These are phyloP conservation scores for Ilex aquifolium DNA, from an alignment of 257 asterid species.

Conservation along the genomic window DNA sequence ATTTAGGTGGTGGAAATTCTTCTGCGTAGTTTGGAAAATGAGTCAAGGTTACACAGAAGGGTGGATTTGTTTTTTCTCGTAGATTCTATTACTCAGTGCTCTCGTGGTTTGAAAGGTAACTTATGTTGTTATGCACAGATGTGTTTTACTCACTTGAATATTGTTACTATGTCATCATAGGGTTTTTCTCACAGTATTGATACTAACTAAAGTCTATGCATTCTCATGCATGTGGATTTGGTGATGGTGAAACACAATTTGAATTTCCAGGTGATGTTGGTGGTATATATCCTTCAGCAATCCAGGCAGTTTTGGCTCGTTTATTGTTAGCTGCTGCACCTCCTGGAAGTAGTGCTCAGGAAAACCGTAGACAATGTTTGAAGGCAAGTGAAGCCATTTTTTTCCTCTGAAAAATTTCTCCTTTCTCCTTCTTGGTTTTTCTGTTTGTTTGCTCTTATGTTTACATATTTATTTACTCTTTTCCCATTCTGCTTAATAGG, in stretches of 20 bases:
- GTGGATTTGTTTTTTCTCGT: conserved; percentile 87
- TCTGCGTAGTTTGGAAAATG: conserved; percentile 48
- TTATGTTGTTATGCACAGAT: too few relatives aligned
- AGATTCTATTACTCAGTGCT: conserved; percentile 76
- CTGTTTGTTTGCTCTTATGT: not conserved
- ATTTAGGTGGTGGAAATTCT: conserved; percentile 75
- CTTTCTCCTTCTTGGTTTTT: conserved; percentile 6
- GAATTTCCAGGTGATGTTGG: conserved; percentile 61
- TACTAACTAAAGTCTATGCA: not conserved
- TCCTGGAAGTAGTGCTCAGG: conserved; percentile 67
- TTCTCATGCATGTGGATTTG: not conserved
- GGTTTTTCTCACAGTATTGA: too few relatives aligned
- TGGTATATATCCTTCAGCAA: conserved; percentile 71
- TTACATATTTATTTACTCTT: not conserved
- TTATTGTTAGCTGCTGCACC: conserved; percentile 86
- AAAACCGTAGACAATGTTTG: conserved; percentile 85
- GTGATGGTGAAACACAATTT: not conserved
- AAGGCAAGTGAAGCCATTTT: conserved; percentile 44
- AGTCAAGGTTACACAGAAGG: conserved; percentile 57
- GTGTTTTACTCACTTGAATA: too few relatives aligned
- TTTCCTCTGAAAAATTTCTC: conserved; percentile 4
- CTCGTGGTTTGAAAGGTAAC: conserved; percentile 75
- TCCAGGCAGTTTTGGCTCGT: conserved; percentile 70
- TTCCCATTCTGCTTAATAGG: conserved; percentile 40
- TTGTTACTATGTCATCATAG: too few relatives aligned